Evolutionary conservation across 2,329 filamentous ascomycete genomes (phyloP).

Genomic region (Huntiella savannae): DNA sequence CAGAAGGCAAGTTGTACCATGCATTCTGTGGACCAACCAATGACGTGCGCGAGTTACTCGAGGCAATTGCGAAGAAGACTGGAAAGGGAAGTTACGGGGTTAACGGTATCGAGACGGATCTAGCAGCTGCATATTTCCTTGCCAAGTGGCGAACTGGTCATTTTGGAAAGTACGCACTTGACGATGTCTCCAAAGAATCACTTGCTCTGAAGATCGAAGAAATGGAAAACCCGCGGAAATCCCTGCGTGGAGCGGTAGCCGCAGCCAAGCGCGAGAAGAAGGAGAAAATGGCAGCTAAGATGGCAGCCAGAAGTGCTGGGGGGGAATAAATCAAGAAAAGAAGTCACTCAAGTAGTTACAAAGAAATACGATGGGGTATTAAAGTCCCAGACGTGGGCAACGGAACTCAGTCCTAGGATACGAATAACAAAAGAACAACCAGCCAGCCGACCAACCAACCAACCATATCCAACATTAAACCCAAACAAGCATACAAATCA

Average conservation of each 20-base stretch:
- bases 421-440: background rate
- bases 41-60: conserved; percentile 55
- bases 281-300: conserved; percentile 32
- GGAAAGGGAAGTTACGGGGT: conserved; percentile 62
- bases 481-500: background rate
- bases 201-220: conserved; percentile 30
- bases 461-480: background rate
- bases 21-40: conserved; percentile 58
- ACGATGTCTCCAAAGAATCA: conserved; percentile 47
- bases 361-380: conserved; percentile 1
- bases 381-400: background rate
- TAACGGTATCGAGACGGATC: conserved; percentile 41
- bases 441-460: background rate
- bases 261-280: conserved; percentile 27
- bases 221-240: conserved; percentile 30
- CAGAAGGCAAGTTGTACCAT: conserved; percentile 33
- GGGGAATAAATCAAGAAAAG: background rate
- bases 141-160: conserved; percentile 64
- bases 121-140: conserved; percentile 61
- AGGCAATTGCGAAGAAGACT: conserved; percentile 49
- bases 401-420: background rate
- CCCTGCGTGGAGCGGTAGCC: conserved; percentile 41
- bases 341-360: background rate
- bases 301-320: conserved; percentile 21
- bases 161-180: conserved; percentile 60